phyloP scores from a whole-genome alignment of 2,329 filamentous ascomycete species.

The Teratosphaeria epicoccoides region DNA sequence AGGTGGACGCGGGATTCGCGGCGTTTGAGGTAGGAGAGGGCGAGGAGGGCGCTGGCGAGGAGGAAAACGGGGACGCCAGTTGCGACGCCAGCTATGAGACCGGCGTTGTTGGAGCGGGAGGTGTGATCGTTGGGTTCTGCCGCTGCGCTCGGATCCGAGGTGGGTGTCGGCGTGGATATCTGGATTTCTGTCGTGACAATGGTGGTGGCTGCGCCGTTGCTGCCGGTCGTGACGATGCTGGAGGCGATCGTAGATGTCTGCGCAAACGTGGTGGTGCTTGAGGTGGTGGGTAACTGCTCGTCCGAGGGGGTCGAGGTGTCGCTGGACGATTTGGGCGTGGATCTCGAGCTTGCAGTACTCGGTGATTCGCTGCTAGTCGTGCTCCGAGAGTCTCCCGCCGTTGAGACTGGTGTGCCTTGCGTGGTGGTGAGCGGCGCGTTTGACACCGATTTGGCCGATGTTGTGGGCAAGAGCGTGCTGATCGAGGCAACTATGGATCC shows the following conservation, averaged over 20 bases:
- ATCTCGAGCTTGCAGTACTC: background rate
- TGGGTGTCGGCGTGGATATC: background rate
- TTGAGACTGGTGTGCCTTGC: background rate
- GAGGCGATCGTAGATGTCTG: background rate
- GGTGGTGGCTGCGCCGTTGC: slow-evolving; percentile 1
- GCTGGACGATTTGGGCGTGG: background rate
- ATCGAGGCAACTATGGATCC: slow-evolving; percentile 12
- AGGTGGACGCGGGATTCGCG: background rate
- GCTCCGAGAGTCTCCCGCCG: background rate
- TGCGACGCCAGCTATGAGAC: slow-evolving; percentile 10
- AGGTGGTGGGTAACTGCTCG: background rate
- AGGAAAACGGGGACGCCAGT: slow-evolving; percentile 10
- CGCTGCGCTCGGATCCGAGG: background rate
- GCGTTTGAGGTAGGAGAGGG: slow-evolving; percentile 3
- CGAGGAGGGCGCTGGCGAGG: slow-evolving; percentile 1
- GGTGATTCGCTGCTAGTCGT: background rate
- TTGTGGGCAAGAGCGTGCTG: slow-evolving; percentile 6
- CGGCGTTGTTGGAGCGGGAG: background rate
- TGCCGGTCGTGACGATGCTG: slow-evolving; percentile 1
- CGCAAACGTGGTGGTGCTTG: slow-evolving; percentile 2
- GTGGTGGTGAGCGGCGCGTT: background rate
- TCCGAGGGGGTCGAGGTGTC: background rate
- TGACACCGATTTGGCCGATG: slow-evolving; percentile 1
- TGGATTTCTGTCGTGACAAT: slow-evolving; percentile 1
- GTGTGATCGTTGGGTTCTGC: background rate